Conservation (phyloP, 768 basidiomycete species). For the Mycena amicta region DNA sequence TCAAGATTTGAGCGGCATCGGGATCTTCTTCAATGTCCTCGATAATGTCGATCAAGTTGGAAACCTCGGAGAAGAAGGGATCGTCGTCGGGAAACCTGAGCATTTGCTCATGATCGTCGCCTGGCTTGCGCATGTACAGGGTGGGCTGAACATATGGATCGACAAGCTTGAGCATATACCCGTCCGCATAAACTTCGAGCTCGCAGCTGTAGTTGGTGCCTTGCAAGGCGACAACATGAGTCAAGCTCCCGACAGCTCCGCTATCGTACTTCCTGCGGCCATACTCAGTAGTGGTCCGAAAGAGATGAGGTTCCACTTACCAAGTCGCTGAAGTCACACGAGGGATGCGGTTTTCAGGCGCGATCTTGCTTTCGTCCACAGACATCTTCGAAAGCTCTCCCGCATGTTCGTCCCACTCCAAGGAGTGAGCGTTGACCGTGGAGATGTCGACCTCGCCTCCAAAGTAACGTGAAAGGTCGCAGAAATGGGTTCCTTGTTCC, state of each 20-base stretch:
- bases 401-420: conserved; percentile 91
- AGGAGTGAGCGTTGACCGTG: conserved; percentile 79
- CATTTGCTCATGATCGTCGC: conserved; percentile 73
- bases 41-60: conserved; percentile 85
- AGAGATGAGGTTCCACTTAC: conserved; percentile 37
- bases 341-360: conserved; percentile 88
- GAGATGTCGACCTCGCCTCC: conserved; percentile 92
- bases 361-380: conserved; percentile 84
- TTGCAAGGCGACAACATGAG: conserved; percentile 88
- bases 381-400: conserved; percentile 79
- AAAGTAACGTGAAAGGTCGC: conserved; percentile 95
- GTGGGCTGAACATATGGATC: conserved; percentile 94
- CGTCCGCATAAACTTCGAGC: conserved; percentile 92
- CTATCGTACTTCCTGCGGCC: conserved; percentile 87
- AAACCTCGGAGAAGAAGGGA: conserved; percentile 92
- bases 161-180: conserved; percentile 85
- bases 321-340: conserved; percentile 92
- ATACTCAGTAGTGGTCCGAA: conserved; percentile 1
- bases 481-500: conserved; percentile 96
- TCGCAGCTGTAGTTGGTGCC: conserved; percentile 94
- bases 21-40: conserved; percentile 90
- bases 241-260: conserved; percentile 92
- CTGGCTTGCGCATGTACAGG: conserved; percentile 83
- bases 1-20: conserved; percentile 77
- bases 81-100: conserved; percentile 80